Evolutionary conservation across 1,284 basidiomycete genomes (phyloP).

Genomic region (Apiotrichum akiyoshidainum): DNA sequence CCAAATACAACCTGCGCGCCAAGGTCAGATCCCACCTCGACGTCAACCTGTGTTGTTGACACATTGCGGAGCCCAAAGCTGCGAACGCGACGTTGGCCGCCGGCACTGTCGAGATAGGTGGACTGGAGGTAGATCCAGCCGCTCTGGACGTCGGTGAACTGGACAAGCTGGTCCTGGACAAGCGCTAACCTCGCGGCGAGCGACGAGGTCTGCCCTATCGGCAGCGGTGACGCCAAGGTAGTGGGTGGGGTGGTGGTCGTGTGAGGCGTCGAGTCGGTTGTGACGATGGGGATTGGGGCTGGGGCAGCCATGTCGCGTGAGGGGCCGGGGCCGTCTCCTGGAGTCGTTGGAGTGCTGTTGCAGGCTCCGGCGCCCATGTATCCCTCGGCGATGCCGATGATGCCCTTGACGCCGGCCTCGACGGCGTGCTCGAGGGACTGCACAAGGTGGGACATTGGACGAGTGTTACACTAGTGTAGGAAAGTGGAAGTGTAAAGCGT

Average conservation of each 20-base stretch:
- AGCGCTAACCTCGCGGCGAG: conserved; percentile 16
- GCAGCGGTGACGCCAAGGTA: background rate
- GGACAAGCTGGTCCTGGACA: conserved; percentile 26
- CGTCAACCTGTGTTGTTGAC: conserved; percentile 23
- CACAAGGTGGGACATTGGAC: conserved; percentile 35
- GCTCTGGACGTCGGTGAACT: conserved; percentile 40
- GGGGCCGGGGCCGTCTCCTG: background rate
- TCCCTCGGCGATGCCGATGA: conserved; percentile 48
- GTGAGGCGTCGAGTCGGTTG: background rate
- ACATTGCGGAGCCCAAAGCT: conserved; percentile 42
- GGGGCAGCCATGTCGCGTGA: conserved; percentile 1
- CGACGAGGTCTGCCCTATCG: background rate
- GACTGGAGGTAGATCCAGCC: conserved; percentile 49
- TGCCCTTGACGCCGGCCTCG: conserved; percentile 40
- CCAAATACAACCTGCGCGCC: conserved; percentile 38
- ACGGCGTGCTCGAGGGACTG: conserved; percentile 36
- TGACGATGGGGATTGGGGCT: conserved; percentile 10
- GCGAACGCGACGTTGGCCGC: conserved; percentile 33
- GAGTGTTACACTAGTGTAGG: background rate
- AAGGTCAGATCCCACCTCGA: conserved; percentile 42
- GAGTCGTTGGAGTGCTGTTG: background rate
- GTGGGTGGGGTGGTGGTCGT: background rate
- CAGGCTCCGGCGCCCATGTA: conserved; percentile 7
- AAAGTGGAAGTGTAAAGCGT: background rate
- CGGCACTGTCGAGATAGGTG: conserved; percentile 37